Conservation (phyloP, 371 early-diverging fungal genomes). For the Zychaea mexicana region DNA sequence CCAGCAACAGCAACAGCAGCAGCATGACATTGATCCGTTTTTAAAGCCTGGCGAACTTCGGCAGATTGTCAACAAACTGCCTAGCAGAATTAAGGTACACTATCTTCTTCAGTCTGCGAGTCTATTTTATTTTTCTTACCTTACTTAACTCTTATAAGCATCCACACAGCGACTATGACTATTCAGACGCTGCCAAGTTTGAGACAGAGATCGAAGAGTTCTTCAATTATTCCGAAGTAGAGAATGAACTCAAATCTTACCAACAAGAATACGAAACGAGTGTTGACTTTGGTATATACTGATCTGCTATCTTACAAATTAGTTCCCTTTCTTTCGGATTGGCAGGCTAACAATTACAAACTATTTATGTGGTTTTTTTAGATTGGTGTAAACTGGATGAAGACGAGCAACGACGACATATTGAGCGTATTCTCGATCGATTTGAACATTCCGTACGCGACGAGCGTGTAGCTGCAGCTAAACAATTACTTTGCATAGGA, state of each 20-base stretch:
- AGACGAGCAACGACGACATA: slow-evolving; percentile 32
- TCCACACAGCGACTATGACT: slow-evolving; percentile 58
- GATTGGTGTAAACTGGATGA: background rate
- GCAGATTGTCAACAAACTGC: slow-evolving; percentile 35
- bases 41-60: slow-evolving; percentile 35
- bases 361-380: background rate
- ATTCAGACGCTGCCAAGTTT: slow-evolving; percentile 64
- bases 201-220: slow-evolving; percentile 77
- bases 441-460: slow-evolving; percentile 54
- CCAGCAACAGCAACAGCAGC: slow-evolving; percentile 3
- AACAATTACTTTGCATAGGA: slow-evolving; percentile 59
- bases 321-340: background rate
- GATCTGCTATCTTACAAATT: background rate
- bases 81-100: slow-evolving; percentile 32
- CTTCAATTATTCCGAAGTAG: slow-evolving; percentile 65
- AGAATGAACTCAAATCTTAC: slow-evolving; percentile 47
- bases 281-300: slow-evolving; percentile 26
- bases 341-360: too few relatives aligned
- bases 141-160: slow-evolving; percentile 30
- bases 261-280: slow-evolving; percentile 44
- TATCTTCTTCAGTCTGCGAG: background rate
- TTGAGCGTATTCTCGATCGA: slow-evolving; percentile 53
- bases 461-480: slow-evolving; percentile 46
- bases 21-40: slow-evolving; percentile 22
- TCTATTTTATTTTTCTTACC: background rate